These are phyloP conservation scores for Copromyces sp. DNA, from an alignment of 495 filamentous ascomycete genomes.

Conservation along the genomic window DNA sequence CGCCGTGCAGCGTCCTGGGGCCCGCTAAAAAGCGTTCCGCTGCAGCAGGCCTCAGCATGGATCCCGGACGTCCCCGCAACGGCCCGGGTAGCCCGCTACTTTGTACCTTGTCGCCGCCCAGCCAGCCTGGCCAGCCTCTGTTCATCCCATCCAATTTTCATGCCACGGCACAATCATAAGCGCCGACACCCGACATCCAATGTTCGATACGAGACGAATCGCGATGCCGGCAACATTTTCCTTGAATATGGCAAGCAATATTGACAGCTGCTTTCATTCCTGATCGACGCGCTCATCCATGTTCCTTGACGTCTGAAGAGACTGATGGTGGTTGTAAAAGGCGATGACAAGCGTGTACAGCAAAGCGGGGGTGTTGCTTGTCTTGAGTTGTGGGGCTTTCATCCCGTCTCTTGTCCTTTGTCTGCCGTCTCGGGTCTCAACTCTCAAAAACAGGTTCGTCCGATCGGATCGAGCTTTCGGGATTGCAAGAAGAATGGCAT, in stretches of 20 bases:
- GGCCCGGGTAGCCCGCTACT: background rate
- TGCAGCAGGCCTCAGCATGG: background rate
- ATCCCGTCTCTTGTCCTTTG: background rate
- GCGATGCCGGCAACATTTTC: background rate
- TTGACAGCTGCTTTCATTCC: background rate
- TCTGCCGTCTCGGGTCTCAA: background rate
- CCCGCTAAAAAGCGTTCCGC: background rate
- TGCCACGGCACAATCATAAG: background rate
- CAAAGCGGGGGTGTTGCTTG: background rate
- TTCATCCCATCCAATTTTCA: background rate
- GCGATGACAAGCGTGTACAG: background rate
- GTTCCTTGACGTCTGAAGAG: background rate
- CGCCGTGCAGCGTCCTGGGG: background rate
- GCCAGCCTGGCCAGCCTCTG: background rate
- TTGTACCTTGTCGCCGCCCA: background rate
- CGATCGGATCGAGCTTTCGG: background rate
- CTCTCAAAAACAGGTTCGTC: background rate
- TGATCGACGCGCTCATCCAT: background rate
- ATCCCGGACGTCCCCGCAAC: background rate
- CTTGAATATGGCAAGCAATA: background rate
- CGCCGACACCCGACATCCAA: background rate
- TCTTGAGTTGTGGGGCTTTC: background rate
- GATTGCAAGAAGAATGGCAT: background rate
- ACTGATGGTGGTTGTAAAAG: background rate
- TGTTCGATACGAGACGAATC: background rate